These are phyloP conservation scores for Barnettozyma populi DNA, from an alignment of 805 yeast genomes.

Conservation along the genomic window DNA sequence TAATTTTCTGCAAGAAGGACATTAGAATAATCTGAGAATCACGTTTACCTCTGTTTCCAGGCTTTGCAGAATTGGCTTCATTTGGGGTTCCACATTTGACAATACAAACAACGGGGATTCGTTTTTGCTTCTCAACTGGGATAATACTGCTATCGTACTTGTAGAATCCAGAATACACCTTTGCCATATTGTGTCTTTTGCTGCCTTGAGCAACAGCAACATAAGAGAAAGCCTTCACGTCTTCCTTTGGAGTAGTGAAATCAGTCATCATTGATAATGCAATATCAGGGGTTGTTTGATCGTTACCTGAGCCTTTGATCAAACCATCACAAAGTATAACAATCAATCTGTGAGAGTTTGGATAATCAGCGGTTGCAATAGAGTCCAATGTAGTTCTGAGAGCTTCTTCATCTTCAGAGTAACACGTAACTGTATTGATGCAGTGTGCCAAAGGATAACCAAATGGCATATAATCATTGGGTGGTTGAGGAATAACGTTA, in stretches of 20 bases:
- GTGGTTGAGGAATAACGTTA: slow-evolving; percentile 87
- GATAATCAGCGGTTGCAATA: slow-evolving; percentile 89
- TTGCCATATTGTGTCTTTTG: slow-evolving; percentile 97
- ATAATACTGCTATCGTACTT: slow-evolving; percentile 73
- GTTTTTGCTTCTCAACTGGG: slow-evolving; percentile 75
- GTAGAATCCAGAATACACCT: slow-evolving; percentile 91
- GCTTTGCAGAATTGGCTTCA: slow-evolving; percentile 65
- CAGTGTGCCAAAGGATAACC: slow-evolving; percentile 73
- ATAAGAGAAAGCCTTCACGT: slow-evolving; percentile 78
- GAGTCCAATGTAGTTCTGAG: slow-evolving; percentile 88
- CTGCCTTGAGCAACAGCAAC: slow-evolving; percentile 94
- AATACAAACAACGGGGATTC: slow-evolving; percentile 71
- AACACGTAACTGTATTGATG: slow-evolving; percentile 81
- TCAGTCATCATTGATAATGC: slow-evolving; percentile 83
- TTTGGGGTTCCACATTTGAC: slow-evolving; percentile 87
- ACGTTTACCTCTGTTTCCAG: slow-evolving; percentile 95
- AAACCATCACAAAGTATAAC: slow-evolving; percentile 89
- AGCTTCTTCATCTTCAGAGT: slow-evolving; percentile 87
- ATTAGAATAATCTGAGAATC: slow-evolving; percentile 88
- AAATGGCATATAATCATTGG: slow-evolving; percentile 81
- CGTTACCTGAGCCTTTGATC: slow-evolving; percentile 92
- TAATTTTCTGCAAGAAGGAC: slow-evolving; percentile 83
- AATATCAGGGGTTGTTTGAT: slow-evolving; percentile 81
- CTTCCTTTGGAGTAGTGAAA: slow-evolving; percentile 62
- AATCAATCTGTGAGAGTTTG: slow-evolving; percentile 87